phyloP scores from a whole-genome alignment of 129 eudicot species.

The sunflower (Helianthus annuus) region DNA sequence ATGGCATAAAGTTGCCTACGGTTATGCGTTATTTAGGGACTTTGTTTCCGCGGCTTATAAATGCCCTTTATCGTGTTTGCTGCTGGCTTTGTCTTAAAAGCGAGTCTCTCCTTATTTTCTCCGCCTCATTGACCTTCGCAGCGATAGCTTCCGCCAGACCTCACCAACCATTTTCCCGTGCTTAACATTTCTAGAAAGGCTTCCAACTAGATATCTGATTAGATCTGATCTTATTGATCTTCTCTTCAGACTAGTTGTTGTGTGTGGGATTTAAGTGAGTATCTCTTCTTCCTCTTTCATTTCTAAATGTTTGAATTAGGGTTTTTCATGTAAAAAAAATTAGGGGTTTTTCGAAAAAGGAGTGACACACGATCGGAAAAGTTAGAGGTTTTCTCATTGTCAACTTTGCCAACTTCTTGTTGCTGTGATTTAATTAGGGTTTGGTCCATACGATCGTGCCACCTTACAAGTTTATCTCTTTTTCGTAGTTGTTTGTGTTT shows the following conservation, averaged over 20 bases:
- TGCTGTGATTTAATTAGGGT: constrained; percentile 7
- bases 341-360: not conserved
- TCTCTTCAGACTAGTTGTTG: too few species aligned
- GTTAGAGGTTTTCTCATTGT: not conserved
- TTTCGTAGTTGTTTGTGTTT: constrained; percentile 6
- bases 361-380: not conserved
- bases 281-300: not conserved
- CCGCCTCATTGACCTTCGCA: not conserved
- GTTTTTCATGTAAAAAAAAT: not conserved
- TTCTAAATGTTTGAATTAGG: constrained; percentile 12
- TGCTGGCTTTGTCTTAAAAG: not conserved
- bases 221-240: too few species aligned
- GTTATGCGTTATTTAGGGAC: not conserved
- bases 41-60: not conserved
- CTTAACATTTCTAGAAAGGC: not conserved
- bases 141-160: not conserved
- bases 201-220: not conserved
- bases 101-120: not conserved
- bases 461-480: not conserved
- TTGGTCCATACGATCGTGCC: not conserved
- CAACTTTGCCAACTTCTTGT: constrained; percentile 6
- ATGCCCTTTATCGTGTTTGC: not conserved
- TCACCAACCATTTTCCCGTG: constrained; percentile 11
- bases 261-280: not conserved
- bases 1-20: not conserved